Evolutionary conservation across 352 stramenopile genomes (phyloP).

Genomic region (Phytophthora europaea): DNA sequence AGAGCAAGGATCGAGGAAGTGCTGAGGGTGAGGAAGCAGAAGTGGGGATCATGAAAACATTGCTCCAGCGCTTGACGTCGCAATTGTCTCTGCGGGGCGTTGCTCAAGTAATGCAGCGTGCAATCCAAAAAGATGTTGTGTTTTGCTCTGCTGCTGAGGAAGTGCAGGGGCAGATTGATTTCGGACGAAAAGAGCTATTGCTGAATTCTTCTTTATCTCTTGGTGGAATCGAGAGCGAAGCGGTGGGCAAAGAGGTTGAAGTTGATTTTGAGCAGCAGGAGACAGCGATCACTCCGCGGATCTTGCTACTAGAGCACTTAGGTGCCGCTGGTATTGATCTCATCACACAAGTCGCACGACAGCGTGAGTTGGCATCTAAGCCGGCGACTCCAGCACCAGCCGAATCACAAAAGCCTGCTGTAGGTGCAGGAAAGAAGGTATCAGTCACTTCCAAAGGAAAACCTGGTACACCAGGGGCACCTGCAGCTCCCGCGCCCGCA

Average conservation of each 20-base stretch:
- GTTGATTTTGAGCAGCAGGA: not conserved
- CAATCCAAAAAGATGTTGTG: slow-evolving; percentile 26
- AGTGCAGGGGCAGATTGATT: slow-evolving; percentile 27
- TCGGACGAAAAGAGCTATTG: slow-evolving; percentile 16
- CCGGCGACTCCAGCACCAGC: slow-evolving; percentile 10
- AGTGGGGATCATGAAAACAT: slow-evolving; percentile 3
- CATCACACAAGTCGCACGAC: slow-evolving; percentile 15
- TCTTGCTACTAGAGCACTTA: slow-evolving; percentile 60
- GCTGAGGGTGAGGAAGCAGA: slow-evolving; percentile 13
- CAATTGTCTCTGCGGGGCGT: slow-evolving; percentile 47
- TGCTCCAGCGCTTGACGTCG: slow-evolving; percentile 28
- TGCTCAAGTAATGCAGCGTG: slow-evolving; percentile 49
- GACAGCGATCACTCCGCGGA: slow-evolving; percentile 18
- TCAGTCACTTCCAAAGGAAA: slow-evolving; percentile 29
- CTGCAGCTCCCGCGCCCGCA: not conserved
- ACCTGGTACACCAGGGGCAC: slow-evolving; percentile 8
- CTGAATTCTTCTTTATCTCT: slow-evolving; percentile 13
- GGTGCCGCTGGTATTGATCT: slow-evolving; percentile 20
- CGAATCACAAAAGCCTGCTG: slow-evolving; percentile 25
- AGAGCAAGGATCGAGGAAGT: not conserved
- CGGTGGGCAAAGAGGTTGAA: not conserved
- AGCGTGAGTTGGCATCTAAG: slow-evolving; percentile 23
- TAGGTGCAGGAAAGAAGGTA: slow-evolving; percentile 31
- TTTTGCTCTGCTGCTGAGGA: slow-evolving; percentile 49
- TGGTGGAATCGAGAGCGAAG: slow-evolving; percentile 1